These are phyloP conservation scores for Davidsoniella virescens DNA, from an alignment of 2,329 filamentous ascomycete species.

Conservation along the genomic window DNA sequence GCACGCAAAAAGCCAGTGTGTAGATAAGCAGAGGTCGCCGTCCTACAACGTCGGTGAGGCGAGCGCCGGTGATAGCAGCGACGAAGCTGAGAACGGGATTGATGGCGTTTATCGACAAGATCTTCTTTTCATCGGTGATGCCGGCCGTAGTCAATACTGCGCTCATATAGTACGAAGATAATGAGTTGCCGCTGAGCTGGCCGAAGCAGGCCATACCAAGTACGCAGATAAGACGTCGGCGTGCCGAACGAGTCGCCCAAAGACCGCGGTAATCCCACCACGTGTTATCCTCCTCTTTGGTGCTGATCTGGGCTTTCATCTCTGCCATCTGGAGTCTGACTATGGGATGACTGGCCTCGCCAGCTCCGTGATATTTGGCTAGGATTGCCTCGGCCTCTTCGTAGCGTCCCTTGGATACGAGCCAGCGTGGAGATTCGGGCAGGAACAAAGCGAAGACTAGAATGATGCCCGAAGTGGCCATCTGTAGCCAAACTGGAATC, in stretches of 20 bases:
- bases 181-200: slow-evolving; percentile 34
- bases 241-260: slow-evolving; percentile 31
- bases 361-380: slow-evolving; percentile 35
- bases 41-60: slow-evolving; percentile 39
- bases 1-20: slow-evolving; percentile 28
- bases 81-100: slow-evolving; percentile 37
- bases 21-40: slow-evolving; percentile 37
- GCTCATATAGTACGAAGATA: slow-evolving; percentile 38
- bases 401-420: slow-evolving; percentile 25
- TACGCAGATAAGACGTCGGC: slow-evolving; percentile 34
- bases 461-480: slow-evolving; percentile 32
- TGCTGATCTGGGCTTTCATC: slow-evolving; percentile 29
- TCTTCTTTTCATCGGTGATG: slow-evolving; percentile 29
- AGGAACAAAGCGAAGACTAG: slow-evolving; percentile 27
- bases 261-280: slow-evolving; percentile 41
- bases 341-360: slow-evolving; percentile 30
- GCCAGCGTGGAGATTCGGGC: slow-evolving; percentile 32
- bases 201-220: slow-evolving; percentile 35
- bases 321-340: slow-evolving; percentile 36
- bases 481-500: slow-evolving; percentile 35
- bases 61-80: slow-evolving; percentile 35
- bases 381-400: slow-evolving; percentile 28
- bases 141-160: slow-evolving; percentile 34
- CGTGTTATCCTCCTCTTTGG: slow-evolving; percentile 34
- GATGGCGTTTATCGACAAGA: slow-evolving; percentile 34